Evolutionary conservation across 208 protist genomes (phyloP).

Genomic region (Leishmania aethiopica): DNA sequence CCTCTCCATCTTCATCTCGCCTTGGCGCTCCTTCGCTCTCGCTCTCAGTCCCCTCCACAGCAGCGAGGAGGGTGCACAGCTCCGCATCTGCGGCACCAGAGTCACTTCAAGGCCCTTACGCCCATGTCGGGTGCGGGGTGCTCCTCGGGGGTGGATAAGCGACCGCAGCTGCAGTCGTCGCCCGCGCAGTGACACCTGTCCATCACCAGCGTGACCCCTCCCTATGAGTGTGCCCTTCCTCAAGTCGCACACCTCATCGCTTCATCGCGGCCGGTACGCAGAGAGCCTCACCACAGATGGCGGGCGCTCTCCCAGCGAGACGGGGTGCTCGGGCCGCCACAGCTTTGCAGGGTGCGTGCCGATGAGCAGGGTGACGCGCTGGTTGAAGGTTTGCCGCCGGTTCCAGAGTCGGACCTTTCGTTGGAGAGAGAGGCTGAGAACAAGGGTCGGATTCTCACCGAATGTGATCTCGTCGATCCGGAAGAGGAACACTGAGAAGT

Average conservation of each 20-base stretch:
- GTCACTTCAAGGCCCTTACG: background rate
- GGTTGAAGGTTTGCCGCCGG: constrained; percentile 34
- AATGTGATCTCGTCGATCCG: constrained; percentile 28
- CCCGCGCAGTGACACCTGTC: constrained; percentile 7
- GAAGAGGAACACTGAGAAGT: constrained; percentile 26
- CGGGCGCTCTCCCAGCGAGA: constrained; percentile 10
- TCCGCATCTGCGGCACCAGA: background rate
- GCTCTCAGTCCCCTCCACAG: background rate
- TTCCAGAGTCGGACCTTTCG: constrained; percentile 22
- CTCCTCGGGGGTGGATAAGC: constrained; percentile 28
- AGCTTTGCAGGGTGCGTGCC: constrained; percentile 41
- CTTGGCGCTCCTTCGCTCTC: background rate
- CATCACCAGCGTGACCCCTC: constrained; percentile 31
- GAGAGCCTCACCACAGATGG: constrained; percentile 15
- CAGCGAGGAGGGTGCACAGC: background rate
- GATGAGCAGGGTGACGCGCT: constrained; percentile 30
- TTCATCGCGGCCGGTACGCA: background rate
- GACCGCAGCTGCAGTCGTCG: background rate
- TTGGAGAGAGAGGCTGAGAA: constrained; percentile 46
- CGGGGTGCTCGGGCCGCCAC: constrained; percentile 17
- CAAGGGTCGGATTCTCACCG: constrained; percentile 40
- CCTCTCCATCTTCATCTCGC: background rate
- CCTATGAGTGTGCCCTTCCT: constrained; percentile 40
- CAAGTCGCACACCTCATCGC: constrained; percentile 15
- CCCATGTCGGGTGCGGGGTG: constrained; percentile 37